Conservation (phyloP, 352 stramenopile species). For the Globisporangium cylindrosporum region DNA sequence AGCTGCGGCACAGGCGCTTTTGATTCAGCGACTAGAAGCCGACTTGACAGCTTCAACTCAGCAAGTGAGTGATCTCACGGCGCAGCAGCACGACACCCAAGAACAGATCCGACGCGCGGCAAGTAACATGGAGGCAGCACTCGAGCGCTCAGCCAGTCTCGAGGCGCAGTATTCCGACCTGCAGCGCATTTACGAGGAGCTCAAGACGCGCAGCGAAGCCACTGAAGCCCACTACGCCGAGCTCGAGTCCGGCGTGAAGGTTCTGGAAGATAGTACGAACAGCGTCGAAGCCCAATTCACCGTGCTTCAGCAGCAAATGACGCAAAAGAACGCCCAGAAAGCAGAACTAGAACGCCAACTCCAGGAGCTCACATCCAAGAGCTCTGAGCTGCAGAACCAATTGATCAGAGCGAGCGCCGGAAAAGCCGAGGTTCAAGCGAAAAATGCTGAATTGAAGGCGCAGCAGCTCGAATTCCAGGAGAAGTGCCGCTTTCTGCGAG, state of each 20-base stretch:
- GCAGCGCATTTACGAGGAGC: not conserved
- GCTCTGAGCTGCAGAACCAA: slow-evolving; percentile 1
- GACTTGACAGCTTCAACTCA: not conserved
- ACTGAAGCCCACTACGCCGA: not conserved
- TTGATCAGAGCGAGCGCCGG: not conserved
- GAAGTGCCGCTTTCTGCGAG: slow-evolving; percentile 5
- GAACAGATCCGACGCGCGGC: not conserved
- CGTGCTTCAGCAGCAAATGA: not conserved
- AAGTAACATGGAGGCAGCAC: not conserved
- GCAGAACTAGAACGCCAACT: not conserved
- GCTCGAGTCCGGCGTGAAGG: not conserved
- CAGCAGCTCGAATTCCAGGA: slow-evolving; percentile 3
- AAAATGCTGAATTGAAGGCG: not conserved
- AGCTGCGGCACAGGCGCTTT: not conserved
- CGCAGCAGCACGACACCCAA: not conserved
- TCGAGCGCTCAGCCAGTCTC: not conserved
- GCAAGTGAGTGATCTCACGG: not conserved
- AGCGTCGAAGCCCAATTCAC: not conserved
- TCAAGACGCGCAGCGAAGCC: not conserved
- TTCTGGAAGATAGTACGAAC: not conserved
- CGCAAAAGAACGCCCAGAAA: not conserved
- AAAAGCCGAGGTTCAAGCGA: not conserved
- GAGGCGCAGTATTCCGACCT: not conserved
- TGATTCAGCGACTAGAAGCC: not conserved
- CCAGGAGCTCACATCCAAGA: not conserved